Base-by-base conservation (phyloP, 768 basidiomycete species). In the Russula compacta region DNA sequence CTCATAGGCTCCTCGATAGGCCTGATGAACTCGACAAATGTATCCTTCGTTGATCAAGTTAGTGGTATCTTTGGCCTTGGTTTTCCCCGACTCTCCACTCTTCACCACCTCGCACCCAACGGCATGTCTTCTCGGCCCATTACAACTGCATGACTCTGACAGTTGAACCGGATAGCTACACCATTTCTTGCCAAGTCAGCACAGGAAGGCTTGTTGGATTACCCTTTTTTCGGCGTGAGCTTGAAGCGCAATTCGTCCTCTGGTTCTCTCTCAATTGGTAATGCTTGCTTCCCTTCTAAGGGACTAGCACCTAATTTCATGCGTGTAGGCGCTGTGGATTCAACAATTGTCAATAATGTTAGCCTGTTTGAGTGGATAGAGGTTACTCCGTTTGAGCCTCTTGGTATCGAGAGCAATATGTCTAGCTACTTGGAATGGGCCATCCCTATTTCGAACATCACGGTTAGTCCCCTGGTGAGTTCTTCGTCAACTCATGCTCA, bases 361-460 rank as follows among this genome's bases (percentile, higher is more conserved):
- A 83, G 77, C 58, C 67, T 77, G 17, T 84, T 92, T 33, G 78
- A 76, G 52, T 92, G 89, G 89, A 86, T 85, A 64, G 79, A 82
- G 44, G 86, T 92, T 2, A 81, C 84, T 15, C 80, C 89, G 12
- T 92, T 92, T 67, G 76, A 83, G 19, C 89, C 89, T 4, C 74
- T 87, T 42, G 78, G 75, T 6, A 70, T 74, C 5, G 80, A 81
- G 64, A 80, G 73, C 62, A 85, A 82, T 63, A 70, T 76, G 14
- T 84, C 89, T 4, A 85, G 84, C 64, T 91, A 91, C 65, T 73
- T 92, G 48, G 83, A 85, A 61, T 92, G 89, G 89, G 81, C 81
- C 0, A 82, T 90, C 61, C 81, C 81, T 3, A 68, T 91, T 44
- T 71, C 78, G 1, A 72, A 72, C 24, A 76, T 90, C 49, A 73